phyloP scores from a whole-genome alignment of 495 filamentous ascomycete genomes.

The Massariosphaeria phaeospora region DNA sequence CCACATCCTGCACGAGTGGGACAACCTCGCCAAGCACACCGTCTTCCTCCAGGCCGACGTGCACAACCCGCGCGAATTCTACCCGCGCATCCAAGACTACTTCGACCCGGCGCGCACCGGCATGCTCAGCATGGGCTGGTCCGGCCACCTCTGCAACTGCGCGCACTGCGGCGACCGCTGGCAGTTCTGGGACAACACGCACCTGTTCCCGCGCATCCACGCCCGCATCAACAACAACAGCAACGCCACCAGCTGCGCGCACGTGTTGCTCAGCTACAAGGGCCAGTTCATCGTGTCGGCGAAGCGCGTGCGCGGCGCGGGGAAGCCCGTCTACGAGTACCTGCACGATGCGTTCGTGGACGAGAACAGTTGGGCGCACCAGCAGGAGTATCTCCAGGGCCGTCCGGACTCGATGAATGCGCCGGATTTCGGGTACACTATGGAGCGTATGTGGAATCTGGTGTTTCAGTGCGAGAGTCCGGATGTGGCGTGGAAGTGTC shows the following conservation, averaged over 20 bases:
- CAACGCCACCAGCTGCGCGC: conserved; percentile 13
- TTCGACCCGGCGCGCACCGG: conserved; percentile 40
- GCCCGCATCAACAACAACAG: conserved; percentile 17
- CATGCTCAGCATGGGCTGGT: conserved; percentile 42
- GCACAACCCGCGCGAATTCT: conserved; percentile 40
- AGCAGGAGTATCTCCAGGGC: conserved; percentile 26
- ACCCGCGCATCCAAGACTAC: conserved; percentile 38
- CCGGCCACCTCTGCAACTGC: conserved; percentile 37
- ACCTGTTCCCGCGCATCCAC: conserved; percentile 37
- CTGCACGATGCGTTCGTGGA: conserved; percentile 38
- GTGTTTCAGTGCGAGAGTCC: conserved; percentile 42
- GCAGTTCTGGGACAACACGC: conserved; percentile 36
- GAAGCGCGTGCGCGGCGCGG: conserved; percentile 39
- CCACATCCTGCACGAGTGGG: conserved; percentile 45
- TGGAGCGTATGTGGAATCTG: conserved; percentile 45
- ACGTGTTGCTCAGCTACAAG: conserved; percentile 42
- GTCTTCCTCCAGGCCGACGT: conserved; percentile 47
- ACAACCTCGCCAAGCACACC: conserved; percentile 44
- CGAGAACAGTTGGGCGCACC: conserved; percentile 35
- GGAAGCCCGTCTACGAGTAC: conserved; percentile 36
- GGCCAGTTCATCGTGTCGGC: conserved; percentile 47
- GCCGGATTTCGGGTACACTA: conserved; percentile 44
- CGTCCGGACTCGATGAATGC: conserved; percentile 37
- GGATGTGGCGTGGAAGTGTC: conserved; percentile 39
- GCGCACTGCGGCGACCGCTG: conserved; percentile 39